phyloP scores from a whole-genome alignment of 495 filamentous ascomycete species.

The Penicillium silybi region DNA sequence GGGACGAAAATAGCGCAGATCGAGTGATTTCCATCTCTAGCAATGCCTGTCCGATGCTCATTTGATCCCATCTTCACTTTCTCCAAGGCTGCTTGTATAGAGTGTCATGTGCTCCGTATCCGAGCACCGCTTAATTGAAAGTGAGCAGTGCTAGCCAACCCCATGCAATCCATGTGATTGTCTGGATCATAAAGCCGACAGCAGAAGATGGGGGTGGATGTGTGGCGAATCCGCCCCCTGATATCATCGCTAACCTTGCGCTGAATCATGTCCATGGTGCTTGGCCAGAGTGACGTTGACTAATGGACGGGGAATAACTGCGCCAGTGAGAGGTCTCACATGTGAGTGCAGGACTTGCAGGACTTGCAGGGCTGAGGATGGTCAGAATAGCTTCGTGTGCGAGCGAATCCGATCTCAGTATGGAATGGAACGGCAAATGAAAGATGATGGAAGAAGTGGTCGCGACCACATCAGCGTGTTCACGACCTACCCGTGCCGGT shows the following conservation, averaged over 20 bases:
- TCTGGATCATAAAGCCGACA: background rate
- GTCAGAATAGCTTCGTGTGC: background rate
- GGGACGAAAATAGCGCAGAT: background rate
- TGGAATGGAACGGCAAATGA: too few relatives aligned
- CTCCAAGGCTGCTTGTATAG: background rate
- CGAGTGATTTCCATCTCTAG: background rate
- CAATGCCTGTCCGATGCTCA: background rate
- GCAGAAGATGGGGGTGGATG: background rate
- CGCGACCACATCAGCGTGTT: too few relatives aligned
- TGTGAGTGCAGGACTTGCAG: background rate
- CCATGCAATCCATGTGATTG: background rate
- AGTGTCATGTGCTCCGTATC: background rate
- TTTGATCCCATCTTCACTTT: background rate
- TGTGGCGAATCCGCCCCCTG: background rate
- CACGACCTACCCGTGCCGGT: too few relatives aligned
- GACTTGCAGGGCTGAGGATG: background rate
- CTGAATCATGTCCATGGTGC: background rate
- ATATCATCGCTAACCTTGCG: constrained; percentile 1
- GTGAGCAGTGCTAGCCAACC: too few relatives aligned
- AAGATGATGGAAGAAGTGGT: too few relatives aligned
- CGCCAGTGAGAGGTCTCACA: background rate
- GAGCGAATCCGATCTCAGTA: background rate
- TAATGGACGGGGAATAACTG: background rate
- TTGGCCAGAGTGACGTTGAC: background rate
- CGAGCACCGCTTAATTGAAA: background rate